phyloP scores from a whole-genome alignment of 192 early-diverging fungal genomes.

The Backusella tarrabulga region DNA sequence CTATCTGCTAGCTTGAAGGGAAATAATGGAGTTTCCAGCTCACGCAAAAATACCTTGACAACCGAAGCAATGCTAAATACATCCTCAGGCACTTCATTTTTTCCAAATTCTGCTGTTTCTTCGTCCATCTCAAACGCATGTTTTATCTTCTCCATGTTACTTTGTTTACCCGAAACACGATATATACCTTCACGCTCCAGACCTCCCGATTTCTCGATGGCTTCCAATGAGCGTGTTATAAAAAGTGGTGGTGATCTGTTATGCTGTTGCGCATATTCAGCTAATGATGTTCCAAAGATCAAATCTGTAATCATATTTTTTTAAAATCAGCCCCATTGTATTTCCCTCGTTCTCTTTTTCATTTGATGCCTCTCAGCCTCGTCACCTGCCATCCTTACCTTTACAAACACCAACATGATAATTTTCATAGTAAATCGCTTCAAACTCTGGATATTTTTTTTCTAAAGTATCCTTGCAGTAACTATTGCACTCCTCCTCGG shows the following conservation, averaged over 20 bases:
- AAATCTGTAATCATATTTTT: slow-evolving; percentile 23
- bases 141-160: slow-evolving; percentile 30
- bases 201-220: slow-evolving; percentile 29
- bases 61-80: slow-evolving; percentile 58
- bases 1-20: slow-evolving; percentile 53
- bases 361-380: neutral
- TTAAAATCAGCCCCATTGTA: neutral
- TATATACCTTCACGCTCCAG: slow-evolving; percentile 40
- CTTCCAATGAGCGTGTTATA: slow-evolving; percentile 31
- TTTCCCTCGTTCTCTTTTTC: too few species aligned
- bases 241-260: slow-evolving; percentile 30
- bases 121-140: slow-evolving; percentile 36
- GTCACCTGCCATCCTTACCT: slow-evolving; percentile 18
- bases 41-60: slow-evolving; percentile 67
- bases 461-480: neutral
- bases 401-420: slow-evolving; percentile 29
- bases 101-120: slow-evolving; percentile 16
- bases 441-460: neutral
- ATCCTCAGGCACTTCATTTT: slow-evolving; percentile 45
- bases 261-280: slow-evolving; percentile 31
- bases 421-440: slow-evolving; percentile 23
- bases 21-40: slow-evolving; percentile 62
- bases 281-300: slow-evolving; percentile 36
- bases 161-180: slow-evolving; percentile 36
- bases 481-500: neutral